Conservation (phyloP, 306 rosid species). For the Crotalaria pallida region DNA sequence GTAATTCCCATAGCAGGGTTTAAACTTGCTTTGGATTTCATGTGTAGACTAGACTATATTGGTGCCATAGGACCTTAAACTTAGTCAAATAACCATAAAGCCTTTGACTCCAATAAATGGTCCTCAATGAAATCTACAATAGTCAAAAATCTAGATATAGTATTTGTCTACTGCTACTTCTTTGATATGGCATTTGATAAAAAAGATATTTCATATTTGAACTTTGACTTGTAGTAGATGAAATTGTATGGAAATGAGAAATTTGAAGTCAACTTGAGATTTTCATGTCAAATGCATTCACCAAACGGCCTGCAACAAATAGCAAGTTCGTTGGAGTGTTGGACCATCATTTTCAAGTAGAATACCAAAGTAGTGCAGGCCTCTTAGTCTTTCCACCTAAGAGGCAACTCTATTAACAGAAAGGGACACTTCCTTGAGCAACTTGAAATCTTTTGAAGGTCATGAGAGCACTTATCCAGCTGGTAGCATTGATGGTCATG, state of each 20-base stretch:
- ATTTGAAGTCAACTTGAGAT: conserved; percentile 24
- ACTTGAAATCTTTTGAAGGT: conserved; percentile 28
- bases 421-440: conserved; percentile 23
- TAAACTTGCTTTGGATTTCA: not conserved
- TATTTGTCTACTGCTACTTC: no score
- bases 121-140: conserved; percentile 7
- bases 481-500: conserved; percentile 24
- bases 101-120: conserved; percentile 18
- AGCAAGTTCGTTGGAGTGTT: not conserved
- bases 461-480: not conserved
- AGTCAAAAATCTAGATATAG: conserved; percentile 20
- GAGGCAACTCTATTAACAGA: not conserved
- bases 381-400: not conserved
- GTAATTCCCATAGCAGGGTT: not conserved
- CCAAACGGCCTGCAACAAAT: not conserved
- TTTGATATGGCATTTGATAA: not conserved
- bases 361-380: not conserved
- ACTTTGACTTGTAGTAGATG: conserved; percentile 11
- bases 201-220: not conserved
- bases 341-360: conserved; percentile 11
- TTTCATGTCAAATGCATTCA: conserved; percentile 27
- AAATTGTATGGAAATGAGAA: not conserved
- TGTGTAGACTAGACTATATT: not conserved
- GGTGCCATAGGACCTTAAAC: conserved; percentile 14
- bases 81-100: conserved; percentile 8